These are phyloP conservation scores for Anisodus tanguticus DNA, from an alignment of 257 asterid species.

Conservation along the genomic window DNA sequence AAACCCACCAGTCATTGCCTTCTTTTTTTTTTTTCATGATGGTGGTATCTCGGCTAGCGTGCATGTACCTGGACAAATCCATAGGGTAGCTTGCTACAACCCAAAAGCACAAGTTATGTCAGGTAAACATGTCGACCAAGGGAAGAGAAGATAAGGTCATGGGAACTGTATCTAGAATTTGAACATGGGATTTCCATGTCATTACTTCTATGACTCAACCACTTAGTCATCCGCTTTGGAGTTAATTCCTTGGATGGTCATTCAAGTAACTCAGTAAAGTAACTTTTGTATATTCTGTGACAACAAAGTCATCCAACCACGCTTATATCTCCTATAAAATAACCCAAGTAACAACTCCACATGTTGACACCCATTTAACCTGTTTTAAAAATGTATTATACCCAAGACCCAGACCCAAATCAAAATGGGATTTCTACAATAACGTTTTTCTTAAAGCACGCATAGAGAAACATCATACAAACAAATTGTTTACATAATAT, in stretches of 20 bases:
- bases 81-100: not conserved
- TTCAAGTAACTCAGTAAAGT: not conserved
- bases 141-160: not conserved
- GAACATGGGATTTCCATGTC: not conserved
- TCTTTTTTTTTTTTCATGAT: not conserved
- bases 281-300: not conserved
- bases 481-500: conserved; percentile 30
- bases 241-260: not conserved
- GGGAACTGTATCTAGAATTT: not conserved
- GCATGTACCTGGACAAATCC: not conserved
- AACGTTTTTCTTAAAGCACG: not conserved
- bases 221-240: not conserved
- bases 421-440: too few species aligned
- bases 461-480: conserved; percentile 33
- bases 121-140: not conserved
- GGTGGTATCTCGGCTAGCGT: not conserved
- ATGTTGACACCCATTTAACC: too few species aligned
- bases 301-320: not conserved
- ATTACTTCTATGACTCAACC: not conserved
- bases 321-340: too few species aligned
- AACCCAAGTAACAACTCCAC: too few species aligned
- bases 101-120: not conserved
- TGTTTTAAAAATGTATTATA: too few species aligned
- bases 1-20: not conserved
- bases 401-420: too few species aligned